phyloP scores from a whole-genome alignment of 2,329 filamentous ascomycete genomes.

The Pseudogymnoascus sp. region DNA sequence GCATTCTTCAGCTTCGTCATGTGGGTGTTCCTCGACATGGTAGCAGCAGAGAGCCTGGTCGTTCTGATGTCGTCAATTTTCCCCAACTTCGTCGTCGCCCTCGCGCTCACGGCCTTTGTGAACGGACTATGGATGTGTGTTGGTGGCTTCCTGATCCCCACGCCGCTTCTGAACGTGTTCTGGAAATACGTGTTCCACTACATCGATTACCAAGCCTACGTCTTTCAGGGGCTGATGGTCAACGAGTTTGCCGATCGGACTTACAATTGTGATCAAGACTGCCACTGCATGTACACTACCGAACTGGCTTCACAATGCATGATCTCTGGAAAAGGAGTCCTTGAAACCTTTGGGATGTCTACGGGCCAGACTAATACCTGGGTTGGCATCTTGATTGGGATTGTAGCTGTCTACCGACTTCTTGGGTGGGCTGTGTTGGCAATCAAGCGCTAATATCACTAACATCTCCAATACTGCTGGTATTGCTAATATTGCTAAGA shows the following conservation, averaged over 20 bases:
- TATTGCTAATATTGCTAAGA: conserved; percentile 2
- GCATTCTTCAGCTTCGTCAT: conserved; percentile 73
- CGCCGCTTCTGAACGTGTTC: conserved; percentile 67
- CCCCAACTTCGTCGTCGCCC: conserved; percentile 70
- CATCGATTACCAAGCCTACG: conserved; percentile 79
- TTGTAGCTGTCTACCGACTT: conserved; percentile 65
- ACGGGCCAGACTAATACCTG: conserved; percentile 57
- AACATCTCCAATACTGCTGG: background rate
- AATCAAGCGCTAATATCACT: conserved; percentile 24
- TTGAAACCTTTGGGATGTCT: conserved; percentile 62
- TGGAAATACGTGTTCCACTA: conserved; percentile 85
- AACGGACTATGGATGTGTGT: conserved; percentile 90
- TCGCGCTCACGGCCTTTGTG: conserved; percentile 74
- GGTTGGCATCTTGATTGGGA: conserved; percentile 70
- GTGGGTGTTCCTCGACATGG: conserved; percentile 77
- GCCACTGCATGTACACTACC: conserved; percentile 62
- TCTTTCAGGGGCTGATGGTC: conserved; percentile 89
- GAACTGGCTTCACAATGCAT: conserved; percentile 55
- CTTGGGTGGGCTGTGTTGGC: conserved; percentile 57
- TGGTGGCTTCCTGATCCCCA: conserved; percentile 71
- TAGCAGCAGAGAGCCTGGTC: conserved; percentile 78
- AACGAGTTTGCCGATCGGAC: conserved; percentile 68
- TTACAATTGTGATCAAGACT: conserved; percentile 49
- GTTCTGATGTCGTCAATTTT: conserved; percentile 67
- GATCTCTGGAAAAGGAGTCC: conserved; percentile 63